phyloP scores from a whole-genome alignment of 768 basidiomycete species.

The Rhodotorula graminis region DNA sequence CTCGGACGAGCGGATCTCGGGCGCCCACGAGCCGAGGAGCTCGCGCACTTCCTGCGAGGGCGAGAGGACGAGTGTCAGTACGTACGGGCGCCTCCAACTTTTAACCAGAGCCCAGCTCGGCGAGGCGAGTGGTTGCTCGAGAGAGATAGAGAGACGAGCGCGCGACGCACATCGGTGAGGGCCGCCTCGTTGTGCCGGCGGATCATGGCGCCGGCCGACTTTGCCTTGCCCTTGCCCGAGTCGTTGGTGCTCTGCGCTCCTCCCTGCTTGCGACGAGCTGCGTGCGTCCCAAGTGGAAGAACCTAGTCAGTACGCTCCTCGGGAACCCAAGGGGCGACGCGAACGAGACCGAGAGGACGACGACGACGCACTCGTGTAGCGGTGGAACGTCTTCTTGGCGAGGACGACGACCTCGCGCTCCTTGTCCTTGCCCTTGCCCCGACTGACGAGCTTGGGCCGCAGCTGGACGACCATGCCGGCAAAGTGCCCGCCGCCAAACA shows the following conservation, averaged over 20 bases:
- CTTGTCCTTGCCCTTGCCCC: slow-evolving; percentile 56
- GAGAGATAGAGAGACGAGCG: background rate
- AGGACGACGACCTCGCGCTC: slow-evolving; percentile 77
- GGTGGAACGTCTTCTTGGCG: slow-evolving; percentile 90
- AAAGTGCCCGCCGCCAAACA: slow-evolving; percentile 97
- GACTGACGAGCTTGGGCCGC: slow-evolving; percentile 44
- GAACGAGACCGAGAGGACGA: background rate
- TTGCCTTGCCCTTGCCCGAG: slow-evolving; percentile 83
- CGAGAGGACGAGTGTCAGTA: background rate
- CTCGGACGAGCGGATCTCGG: slow-evolving; percentile 80
- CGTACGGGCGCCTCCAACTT: too few relatives aligned
- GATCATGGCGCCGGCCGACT: slow-evolving; percentile 87
- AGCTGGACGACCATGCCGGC: slow-evolving; percentile 73
- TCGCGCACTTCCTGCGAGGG: slow-evolving; percentile 76
- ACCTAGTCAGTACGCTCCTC: background rate
- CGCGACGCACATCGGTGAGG: slow-evolving; percentile 67
- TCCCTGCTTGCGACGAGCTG: slow-evolving; percentile 95
- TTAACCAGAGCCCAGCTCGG: too few relatives aligned
- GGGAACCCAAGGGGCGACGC: background rate
- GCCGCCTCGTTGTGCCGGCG: slow-evolving; percentile 94
- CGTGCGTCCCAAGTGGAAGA: too few relatives aligned
- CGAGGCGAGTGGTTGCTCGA: too few relatives aligned
- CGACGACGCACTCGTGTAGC: slow-evolving; percentile 80
- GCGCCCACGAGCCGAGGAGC: slow-evolving; percentile 75
- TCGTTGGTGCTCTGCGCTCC: slow-evolving; percentile 89